Evolutionary conservation across 2,329 filamentous ascomycete genomes (phyloP).

Genomic region (Pseudofabraea citricarpa): DNA sequence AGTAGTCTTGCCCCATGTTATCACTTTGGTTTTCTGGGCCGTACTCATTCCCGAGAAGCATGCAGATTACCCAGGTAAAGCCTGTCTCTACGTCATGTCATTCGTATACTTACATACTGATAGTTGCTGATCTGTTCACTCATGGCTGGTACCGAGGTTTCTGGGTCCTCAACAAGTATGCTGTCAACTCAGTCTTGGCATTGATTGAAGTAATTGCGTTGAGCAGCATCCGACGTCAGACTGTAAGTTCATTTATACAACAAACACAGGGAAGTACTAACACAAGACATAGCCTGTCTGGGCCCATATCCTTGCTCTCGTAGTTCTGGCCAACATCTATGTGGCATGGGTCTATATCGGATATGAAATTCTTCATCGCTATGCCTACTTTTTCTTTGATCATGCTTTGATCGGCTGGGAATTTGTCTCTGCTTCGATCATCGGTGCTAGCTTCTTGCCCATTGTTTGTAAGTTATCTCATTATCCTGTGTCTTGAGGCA

Average conservation of each 20-base stretch:
- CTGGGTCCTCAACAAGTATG: constrained; percentile 21
- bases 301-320: constrained; percentile 18
- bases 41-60: constrained; percentile 21
- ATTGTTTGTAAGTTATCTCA: constrained; percentile 18
- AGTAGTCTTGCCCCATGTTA: constrained; percentile 24
- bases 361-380: constrained; percentile 19
- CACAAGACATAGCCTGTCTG: constrained; percentile 21
- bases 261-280: too few species aligned
- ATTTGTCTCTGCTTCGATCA: constrained; percentile 15
- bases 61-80: constrained; percentile 15
- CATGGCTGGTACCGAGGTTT: constrained; percentile 19
- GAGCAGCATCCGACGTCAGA: constrained; percentile 25
- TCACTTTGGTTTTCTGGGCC: constrained; percentile 25
- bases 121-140: constrained; percentile 17
- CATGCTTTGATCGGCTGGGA: constrained; percentile 21
- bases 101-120: not conserved
- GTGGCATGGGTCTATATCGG: constrained; percentile 26
- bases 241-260: constrained; percentile 22
- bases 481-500: not conserved
- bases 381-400: constrained; percentile 27
- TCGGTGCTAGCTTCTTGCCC: constrained; percentile 13
- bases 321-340: constrained; percentile 19
- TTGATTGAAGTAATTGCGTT: constrained; percentile 27
- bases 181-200: constrained; percentile 23
- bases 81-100: not conserved